Conservation (phyloP, 148 eudicot species). For the Amaranthus hypochondriacus region DNA sequence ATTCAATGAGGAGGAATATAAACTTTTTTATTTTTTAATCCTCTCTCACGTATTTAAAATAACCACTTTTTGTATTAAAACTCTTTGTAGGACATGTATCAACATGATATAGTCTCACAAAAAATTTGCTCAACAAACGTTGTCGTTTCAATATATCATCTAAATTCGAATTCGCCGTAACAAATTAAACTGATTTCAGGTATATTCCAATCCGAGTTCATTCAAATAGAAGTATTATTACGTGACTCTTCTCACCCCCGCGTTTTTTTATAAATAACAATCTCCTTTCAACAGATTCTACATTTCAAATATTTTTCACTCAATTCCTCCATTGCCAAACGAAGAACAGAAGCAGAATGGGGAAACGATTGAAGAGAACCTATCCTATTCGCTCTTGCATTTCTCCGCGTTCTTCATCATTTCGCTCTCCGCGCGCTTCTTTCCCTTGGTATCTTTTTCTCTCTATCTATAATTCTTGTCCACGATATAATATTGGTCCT, state of each 20-base stretch:
- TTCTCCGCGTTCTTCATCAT: constrained; percentile 49
- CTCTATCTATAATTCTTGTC: constrained; percentile 9
- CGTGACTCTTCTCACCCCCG: constrained; percentile 16
- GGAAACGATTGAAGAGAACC: constrained; percentile 59
- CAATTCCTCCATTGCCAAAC: background rate
- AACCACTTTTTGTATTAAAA: no score
- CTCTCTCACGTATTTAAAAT: no score
- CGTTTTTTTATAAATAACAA: constrained; percentile 3
- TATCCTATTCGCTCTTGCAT: constrained; percentile 57
- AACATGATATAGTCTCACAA: no score
- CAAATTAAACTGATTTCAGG: no score
- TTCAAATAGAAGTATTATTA: no score
- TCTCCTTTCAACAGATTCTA: background rate
- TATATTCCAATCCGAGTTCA: no score
- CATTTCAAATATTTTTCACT: background rate
- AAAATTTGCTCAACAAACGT: no score
- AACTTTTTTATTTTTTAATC: no score
- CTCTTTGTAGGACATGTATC: no score
- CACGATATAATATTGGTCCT: background rate
- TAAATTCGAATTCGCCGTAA: no score
- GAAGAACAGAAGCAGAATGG: constrained; percentile 37
- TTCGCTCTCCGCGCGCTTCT: constrained; percentile 37
- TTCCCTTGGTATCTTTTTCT: constrained; percentile 61
- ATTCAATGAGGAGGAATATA: no score
- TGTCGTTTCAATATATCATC: no score